Base-by-base conservation (phyloP, 192 early-diverging fungal genomes). In the Coemansia asiatica region DNA sequence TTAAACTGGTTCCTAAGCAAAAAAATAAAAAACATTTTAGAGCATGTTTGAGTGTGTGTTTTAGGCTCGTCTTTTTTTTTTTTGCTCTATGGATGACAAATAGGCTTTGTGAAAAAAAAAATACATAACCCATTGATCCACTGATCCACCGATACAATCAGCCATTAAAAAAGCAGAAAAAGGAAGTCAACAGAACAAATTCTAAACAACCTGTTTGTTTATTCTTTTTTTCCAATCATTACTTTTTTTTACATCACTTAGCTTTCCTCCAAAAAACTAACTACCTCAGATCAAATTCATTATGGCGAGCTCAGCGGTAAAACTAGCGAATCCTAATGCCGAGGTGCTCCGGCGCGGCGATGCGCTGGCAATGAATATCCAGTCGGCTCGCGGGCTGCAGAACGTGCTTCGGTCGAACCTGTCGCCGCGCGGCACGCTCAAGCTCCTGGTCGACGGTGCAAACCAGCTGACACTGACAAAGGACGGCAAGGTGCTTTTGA, bases 281-380 rank as follows among this genome's bases (percentile, higher is more conserved):
- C n/a, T 33, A 6, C 31, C 3, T 33, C 31, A 57, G 18, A 26
- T 9, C 22, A 58, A 46, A 46, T 16, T 49, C 46, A 65, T 33
- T 35, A 80, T 81, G 78, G 64, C 78, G 6, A 75, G 72, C 28
- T 89, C 94, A 40, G 97, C 97, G 38, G 83, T 99, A 35, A 90
- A 94, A 85, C 77, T 91, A 50, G 93, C 95, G 40, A 99, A 99
- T 82, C 97, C 97, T 48, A 99, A 99, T 66, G 91, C 97, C 23
- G 97, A 99, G 86, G 95, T 98, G 64, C 95, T 96, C 60, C 87
- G 95, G 68, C 91, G 94, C 71, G 97, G 97, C 72, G 96, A 98
- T 84, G 96, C 97, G 25, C 87, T 98, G 46, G 89, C 90, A 75
- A 85, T 97, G 84, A 98, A 98, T 84, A 96, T 96, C 75, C 94